Percentiles rank a stretch among this genome's conserved stretches.
Evolutionary conservation across 306 rosid species (phyloP).

Genomic region (Rubus parviflorus): DNA sequence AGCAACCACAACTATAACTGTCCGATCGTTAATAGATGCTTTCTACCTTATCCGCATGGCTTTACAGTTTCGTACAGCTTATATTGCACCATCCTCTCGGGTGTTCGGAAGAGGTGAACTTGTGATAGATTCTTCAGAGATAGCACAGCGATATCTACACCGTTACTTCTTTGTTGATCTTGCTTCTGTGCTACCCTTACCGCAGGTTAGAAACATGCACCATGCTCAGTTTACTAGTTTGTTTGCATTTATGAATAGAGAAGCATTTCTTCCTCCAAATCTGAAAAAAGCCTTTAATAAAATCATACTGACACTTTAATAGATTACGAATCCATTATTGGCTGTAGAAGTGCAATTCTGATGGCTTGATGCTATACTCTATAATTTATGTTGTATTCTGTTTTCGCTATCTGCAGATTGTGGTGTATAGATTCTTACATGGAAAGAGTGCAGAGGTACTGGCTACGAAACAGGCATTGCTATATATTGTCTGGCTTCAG

Average conservation of each 20-base stretch:
- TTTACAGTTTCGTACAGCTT: constrained; percentile 85
- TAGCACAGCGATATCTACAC: constrained; percentile 67
- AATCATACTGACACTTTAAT: background rate
- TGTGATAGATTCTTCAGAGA: constrained; percentile 76
- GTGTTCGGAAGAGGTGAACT: constrained; percentile 98
- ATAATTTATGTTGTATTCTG: background rate
- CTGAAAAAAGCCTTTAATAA: background rate
- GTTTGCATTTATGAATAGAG: background rate
- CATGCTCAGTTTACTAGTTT: constrained; percentile 9
- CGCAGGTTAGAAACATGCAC: constrained; percentile 75
- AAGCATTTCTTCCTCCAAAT: background rate
- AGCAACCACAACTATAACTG: constrained; percentile 43
- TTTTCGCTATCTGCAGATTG: constrained; percentile 44
- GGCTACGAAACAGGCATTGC: constrained; percentile 61
- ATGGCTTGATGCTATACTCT: background rate
- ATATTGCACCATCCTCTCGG: constrained; percentile 82
- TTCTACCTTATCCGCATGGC: constrained; percentile 69
- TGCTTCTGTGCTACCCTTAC: constrained; percentile 67
- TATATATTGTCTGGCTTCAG: constrained; percentile 62
- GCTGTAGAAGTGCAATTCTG: background rate
- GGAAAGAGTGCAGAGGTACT: constrained; percentile 54
- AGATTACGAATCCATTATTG: background rate
- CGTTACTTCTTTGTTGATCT: constrained; percentile 74
- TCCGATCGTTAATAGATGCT: constrained; percentile 51
- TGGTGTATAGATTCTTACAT: constrained; percentile 57